These are phyloP conservation scores for Fusarium sp. DNA, from an alignment of 2,329 filamentous ascomycete species.

Conservation along the genomic window DNA sequence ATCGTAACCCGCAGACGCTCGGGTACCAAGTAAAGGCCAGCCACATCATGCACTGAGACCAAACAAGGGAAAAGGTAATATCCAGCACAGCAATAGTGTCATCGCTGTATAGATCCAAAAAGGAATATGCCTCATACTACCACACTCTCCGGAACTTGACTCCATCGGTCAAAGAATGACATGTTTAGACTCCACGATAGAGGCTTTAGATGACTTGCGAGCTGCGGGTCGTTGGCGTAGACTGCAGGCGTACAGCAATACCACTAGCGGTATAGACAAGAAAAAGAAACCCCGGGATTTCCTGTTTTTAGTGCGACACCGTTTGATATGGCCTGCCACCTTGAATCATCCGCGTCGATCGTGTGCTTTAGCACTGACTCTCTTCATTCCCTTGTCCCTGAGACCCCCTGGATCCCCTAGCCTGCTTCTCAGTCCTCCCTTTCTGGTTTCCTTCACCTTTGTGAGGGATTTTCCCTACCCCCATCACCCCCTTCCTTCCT, in stretches of 20 bases:
- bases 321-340: not conserved
- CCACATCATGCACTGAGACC: not conserved
- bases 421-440: not conserved
- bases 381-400: slow-evolving; percentile 29
- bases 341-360: slow-evolving; percentile 35
- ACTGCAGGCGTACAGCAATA: not conserved
- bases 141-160: slow-evolving; percentile 4
- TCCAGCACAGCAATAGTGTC: not conserved
- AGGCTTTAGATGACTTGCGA: slow-evolving; percentile 9
- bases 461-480: slow-evolving; percentile 30
- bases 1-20: not conserved
- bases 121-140: not conserved
- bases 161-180: not conserved
- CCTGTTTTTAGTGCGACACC: slow-evolving; percentile 21
- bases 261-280: not conserved
- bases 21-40: not conserved
- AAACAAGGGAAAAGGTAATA: not conserved
- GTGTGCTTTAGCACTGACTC: slow-evolving; percentile 34
- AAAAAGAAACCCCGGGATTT: not conserved
- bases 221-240: not conserved
- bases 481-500: not conserved
- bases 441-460: not conserved
- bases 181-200: not conserved
- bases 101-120: not conserved
- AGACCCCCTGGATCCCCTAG: not conserved